Base-by-base conservation (phyloP, 352 stramenopile species). In the Globisporangium barbulae region DNA sequence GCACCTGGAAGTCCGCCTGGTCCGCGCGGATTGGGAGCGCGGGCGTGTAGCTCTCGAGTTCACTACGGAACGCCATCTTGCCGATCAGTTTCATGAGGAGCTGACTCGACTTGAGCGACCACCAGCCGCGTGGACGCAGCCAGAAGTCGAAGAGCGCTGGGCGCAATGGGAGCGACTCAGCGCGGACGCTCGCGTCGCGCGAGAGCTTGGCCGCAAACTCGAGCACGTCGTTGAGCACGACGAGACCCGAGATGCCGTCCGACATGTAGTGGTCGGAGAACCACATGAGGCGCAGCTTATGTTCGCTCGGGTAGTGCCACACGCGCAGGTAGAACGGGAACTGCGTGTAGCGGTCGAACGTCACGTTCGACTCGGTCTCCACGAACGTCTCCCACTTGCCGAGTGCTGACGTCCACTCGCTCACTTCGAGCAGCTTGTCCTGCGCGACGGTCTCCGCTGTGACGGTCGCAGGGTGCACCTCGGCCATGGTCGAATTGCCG, bases 241-340 rank as follows among this genome's bases (percentile, higher is more conserved):
- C 62, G 41, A 67, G 70, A 2, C 75, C 75, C 7, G 75, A 82
- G 41, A 49, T 72, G n/a, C 69, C 75, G 50, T 86, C 77, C 3
- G 70, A 75, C 59, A 75, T n/a, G n/a, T n/a, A n/a, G n/a, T n/a
- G n/a, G n/a, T n/a, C n/a, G n/a, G n/a, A n/a, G n/a, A n/a, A n/a
- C 70, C 54, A 60, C 59, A 83, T 70, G 12, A 86, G 39, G 0
- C 75, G 68, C 1, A 64, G 69, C 6, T 65, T 59, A 41, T 70
- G 22, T 21, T 82, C 56, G 0, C 50, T 37, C 8, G 30, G 58
- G 50, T 84, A 75, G 0, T 82, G 63, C 75, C 77, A 85, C 21
- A 80, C 63, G 0, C 72, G 78, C 22, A 84, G 52, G 47, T 76
- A 72, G 52, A 81, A 89, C 55, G 74, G 74, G 60, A 87, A 81